Percentiles rank a stretch among this genome's conserved stretches.
Evolutionary conservation across 345 rosid species (phyloP).

Genomic region (Kernera saxatilis): DNA sequence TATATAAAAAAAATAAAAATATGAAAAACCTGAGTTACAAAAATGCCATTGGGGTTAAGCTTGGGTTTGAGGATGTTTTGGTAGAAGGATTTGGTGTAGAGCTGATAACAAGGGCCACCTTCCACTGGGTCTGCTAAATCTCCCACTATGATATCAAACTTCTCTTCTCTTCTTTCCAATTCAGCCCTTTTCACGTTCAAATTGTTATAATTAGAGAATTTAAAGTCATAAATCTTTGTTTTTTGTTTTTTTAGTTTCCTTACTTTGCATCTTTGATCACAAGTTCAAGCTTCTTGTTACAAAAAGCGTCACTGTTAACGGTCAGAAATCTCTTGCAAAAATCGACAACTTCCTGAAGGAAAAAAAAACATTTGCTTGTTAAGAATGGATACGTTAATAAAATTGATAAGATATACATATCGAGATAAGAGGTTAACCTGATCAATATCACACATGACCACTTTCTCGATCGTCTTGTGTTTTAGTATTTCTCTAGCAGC

Average conservation of each 20-base stretch:
- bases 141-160: conserved; percentile 87
- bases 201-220: background rate
- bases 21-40: conserved; percentile 72
- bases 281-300: conserved; percentile 64
- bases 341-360: conserved; percentile 88
- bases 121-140: conserved; percentile 96
- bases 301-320: conserved; percentile 73
- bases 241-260: background rate
- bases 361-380: background rate
- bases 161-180: conserved; percentile 61
- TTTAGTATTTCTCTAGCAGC: conserved; percentile 92
- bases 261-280: conserved; percentile 90
- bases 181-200: conserved; percentile 54
- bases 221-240: background rate
- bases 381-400: background rate
- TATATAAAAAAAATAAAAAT: background rate
- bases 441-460: conserved; percentile 97
- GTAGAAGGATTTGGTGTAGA: conserved; percentile 91
- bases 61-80: conserved; percentile 70
- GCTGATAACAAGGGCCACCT: conserved; percentile 98
- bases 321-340: conserved; percentile 68
- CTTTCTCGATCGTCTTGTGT: conserved; percentile 60
- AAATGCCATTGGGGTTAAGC: conserved; percentile 71
- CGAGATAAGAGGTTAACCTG: conserved; percentile 38
- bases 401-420: background rate